Evolutionary conservation across 139 green algal genomes (phyloP), one percentile per base, ranked within the genome.

Genomic region (Chlamydomonas sp.): DNA sequence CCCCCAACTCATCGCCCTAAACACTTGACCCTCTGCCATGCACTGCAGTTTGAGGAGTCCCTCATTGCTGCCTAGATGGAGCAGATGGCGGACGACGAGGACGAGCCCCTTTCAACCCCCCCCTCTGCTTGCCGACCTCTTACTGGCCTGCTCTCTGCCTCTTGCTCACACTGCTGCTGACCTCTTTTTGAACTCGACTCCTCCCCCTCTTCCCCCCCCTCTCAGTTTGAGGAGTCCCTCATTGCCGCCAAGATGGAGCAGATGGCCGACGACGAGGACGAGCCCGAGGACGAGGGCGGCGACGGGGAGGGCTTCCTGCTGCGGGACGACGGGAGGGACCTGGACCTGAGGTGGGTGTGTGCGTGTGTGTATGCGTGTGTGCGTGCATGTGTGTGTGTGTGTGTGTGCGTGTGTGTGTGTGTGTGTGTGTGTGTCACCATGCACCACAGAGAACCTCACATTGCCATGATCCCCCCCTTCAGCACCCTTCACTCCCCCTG

Each of bases 11-110:
- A n/a, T n/a, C n/a, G n/a, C n/a, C n/a, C 50, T 62, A 24, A n/a
- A 62, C 16, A 13, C 50, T n/a, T n/a, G n/a, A n/a, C n/a, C n/a
- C n/a, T n/a, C n/a, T n/a, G n/a, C n/a, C n/a, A n/a, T n/a, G n/a
- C n/a, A n/a, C n/a, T n/a, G n/a, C n/a, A 92, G 68, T 96, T 96
- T 82, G 90, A 96, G 81, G 89, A 96, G 80, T 82, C 69, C 31
- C 72, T 96, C 64, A 81, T 96, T 39, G 74, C 75, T 2, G 86
- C 90, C 61, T 88, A 87, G 76, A 87, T 97, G 85, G 82, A 85
- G 78, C 58, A 76, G 68, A 58, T 80, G 63, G 71, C 43, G 30
- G 37, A 72, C 13, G 71, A 83, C 35, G 75, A 83, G 28, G 76
- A 75, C 2, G 63, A 35, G 5, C 3, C n/a, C n/a, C n/a, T n/a